Evolutionary conservation across 2,329 filamentous ascomycete genomes (phyloP), one percentile per base, ranked within the genome.

Genomic region (Fusarium decemcellulare): DNA sequence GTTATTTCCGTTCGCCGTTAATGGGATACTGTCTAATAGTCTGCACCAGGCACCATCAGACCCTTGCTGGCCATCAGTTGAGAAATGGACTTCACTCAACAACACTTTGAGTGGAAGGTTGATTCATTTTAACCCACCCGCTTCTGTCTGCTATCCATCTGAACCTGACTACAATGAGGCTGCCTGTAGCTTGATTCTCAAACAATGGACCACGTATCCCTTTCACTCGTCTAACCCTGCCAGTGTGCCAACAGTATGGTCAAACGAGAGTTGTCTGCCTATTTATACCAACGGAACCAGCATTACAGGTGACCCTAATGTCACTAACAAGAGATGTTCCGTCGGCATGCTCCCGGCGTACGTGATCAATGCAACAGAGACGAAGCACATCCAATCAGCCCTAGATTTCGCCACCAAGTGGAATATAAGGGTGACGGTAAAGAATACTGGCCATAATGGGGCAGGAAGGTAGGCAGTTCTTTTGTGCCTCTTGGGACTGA

Each of bases 281-380:
- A 18, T 59, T 5, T 59, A 44, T 6, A 14, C 40, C 39, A 59
- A 59, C 11, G 56, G 56, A 15, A 59, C 56, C 5, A 59, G 56
- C 9, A 59, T 59, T 37, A 36, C 42, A 2, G 56, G 56, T 2
- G 47, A 59, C 1, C 2, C 30, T 2, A 2, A 32, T 2, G 47
- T 47, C 6, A 39, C 34, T 14, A 4, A 53, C 0, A 6, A 4
- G n/a, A 39, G 56, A 4, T 59, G 47, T 8, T 36, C 47, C 27
- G 36, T 18, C 10, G 56, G 32, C 11, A 18, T 27, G 1, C 47
- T 53, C 29, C 56, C 56, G 11, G 1, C 39, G 2, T 59, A 59
- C 11, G 39, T 59, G 2, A 39, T 59, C 1, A 59, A 59, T 18
- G 56, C 56, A 3, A 59, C 47, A 5, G 14, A 23, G 2, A 39